Conservation (phyloP, 176 grass and related monocot species). For the Oryza glumipatula region DNA sequence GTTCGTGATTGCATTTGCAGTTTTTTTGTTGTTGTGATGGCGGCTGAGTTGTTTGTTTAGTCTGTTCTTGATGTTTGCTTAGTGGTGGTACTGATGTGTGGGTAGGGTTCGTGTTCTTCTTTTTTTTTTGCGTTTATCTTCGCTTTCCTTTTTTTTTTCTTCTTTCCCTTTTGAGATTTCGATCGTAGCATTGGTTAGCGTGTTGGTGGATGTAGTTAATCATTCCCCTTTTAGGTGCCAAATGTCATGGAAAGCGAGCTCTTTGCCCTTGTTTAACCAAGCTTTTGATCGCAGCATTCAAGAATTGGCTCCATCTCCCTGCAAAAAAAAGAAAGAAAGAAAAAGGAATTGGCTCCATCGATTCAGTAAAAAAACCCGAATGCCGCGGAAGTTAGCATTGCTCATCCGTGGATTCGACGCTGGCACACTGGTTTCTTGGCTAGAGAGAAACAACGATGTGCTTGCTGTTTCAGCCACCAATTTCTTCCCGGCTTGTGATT, state of each 20-base stretch:
- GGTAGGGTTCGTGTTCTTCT: constrained; percentile 20
- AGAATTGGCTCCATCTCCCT: neutral
- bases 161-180: neutral
- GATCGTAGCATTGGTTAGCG: neutral
- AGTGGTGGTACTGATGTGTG: neutral
- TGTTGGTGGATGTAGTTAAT: neutral
- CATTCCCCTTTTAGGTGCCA: constrained; percentile 18
- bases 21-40: neutral
- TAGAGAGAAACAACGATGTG: constrained; percentile 15
- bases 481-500: constrained; percentile 1
- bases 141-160: neutral
- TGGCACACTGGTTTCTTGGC: neutral
- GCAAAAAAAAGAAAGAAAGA: no score
- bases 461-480: constrained; percentile 3
- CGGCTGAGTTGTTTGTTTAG: neutral
- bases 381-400: constrained; percentile 6
- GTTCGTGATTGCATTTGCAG: constrained; percentile 22
- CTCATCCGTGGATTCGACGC: constrained; percentile 4
- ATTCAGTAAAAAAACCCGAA: neutral
- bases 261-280: neutral
- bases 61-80: constrained; percentile 24
- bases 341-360: neutral
- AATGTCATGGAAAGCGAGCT: constrained; percentile 23
- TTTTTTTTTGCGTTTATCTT: constrained; percentile 10
- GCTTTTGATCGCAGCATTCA: constrained; percentile 3